Evolutionary conservation across 1,284 basidiomycete genomes (phyloP), one percentile per base, ranked within the genome.

Genomic region (Mycena sp.): DNA sequence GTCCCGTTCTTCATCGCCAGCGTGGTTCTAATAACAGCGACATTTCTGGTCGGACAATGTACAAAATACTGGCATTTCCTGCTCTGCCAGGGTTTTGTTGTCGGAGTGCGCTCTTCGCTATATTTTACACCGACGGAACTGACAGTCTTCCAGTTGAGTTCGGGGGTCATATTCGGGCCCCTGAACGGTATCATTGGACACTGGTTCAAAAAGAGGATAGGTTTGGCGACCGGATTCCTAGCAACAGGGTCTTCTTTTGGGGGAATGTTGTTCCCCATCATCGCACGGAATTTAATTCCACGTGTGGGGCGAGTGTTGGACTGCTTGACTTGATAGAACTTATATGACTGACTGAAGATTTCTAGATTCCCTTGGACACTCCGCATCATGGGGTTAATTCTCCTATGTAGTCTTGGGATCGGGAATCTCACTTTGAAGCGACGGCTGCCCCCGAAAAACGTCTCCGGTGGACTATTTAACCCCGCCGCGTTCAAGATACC

Each of bases 401-500:
- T 84, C 12, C 59, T 83, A 10, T 63, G 74, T 21, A 70, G 75
- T 10, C 70, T 86, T 3, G 74, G 76, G 1, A 64, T 81, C 17
- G 75, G 80, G 10, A 82, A 84, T 71, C 56, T 84, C 72, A 74
- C 78, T 2, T 63, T 85, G 32, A 73, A 74, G 51, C 78, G 84
- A 46, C 80, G 87, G 4, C 74, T 88, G 3, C 85, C 86, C 2
- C 83, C 85, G 0, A 79, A 78, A 49, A 77, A 81, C 30, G 71
- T 80, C 9, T 65, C 78, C 0, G 86, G 86, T 1, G 83, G 85
- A 0, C 72, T 88, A 9, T 74, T 88, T 65, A 85, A 87, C 64
- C 69, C 81, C 16, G 67, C 70, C 4, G 82, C 80, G 2, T 87
- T 89, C 77, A 83, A 78, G 68, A 77, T 75, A 11, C 69, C 74